Percentiles rank a stretch among this genome's conserved stretches.
phyloP scores from a whole-genome alignment of 2,329 filamentous ascomycete species.

The Trichoderma oligosporum region DNA sequence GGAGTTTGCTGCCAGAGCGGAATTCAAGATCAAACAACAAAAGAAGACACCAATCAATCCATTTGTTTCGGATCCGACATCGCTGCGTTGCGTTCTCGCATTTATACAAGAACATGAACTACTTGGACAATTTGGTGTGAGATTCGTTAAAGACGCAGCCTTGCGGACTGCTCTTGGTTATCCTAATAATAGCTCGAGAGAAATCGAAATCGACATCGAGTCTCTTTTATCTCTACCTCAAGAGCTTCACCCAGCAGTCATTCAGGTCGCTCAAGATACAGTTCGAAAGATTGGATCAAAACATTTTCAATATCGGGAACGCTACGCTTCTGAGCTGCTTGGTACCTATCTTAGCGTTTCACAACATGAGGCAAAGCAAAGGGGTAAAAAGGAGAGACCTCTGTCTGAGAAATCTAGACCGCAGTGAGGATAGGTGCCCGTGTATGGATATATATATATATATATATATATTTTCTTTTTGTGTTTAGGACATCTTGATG shows the following conservation, averaged over 20 bases:
- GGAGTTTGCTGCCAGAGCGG: slow-evolving; percentile 24
- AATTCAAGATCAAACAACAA: slow-evolving; percentile 11
- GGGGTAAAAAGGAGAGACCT: not conserved
- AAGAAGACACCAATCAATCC: slow-evolving; percentile 6
- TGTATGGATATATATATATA: not conserved
- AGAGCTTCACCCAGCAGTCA: slow-evolving; percentile 18
- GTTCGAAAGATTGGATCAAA: slow-evolving; percentile 13
- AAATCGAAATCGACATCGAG: slow-evolving; percentile 19
- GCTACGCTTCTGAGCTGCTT: slow-evolving; percentile 25
- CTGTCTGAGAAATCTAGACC: not conserved
- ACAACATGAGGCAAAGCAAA: not conserved
- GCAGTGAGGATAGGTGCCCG: not conserved
- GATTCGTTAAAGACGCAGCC: slow-evolving; percentile 3
- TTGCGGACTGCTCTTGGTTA: slow-evolving; percentile 16
- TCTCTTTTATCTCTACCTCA: slow-evolving; percentile 21
- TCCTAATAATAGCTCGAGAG: not conserved
- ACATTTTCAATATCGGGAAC: slow-evolving; percentile 25
- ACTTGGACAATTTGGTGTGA: slow-evolving; percentile 18
- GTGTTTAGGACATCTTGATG: not conserved
- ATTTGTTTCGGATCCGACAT: slow-evolving; percentile 20
- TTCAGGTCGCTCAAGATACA: slow-evolving; percentile 20
- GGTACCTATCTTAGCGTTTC: slow-evolving; percentile 23
- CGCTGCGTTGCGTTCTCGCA: slow-evolving; percentile 18
- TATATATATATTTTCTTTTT: not conserved
- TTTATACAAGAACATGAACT: slow-evolving; percentile 23